A percentile compares a stretch with the other conserved stretches of the same genome.
Conservation (phyloP, 768 basidiomycete species). For the Tubosaeta brunneosetosa region DNA sequence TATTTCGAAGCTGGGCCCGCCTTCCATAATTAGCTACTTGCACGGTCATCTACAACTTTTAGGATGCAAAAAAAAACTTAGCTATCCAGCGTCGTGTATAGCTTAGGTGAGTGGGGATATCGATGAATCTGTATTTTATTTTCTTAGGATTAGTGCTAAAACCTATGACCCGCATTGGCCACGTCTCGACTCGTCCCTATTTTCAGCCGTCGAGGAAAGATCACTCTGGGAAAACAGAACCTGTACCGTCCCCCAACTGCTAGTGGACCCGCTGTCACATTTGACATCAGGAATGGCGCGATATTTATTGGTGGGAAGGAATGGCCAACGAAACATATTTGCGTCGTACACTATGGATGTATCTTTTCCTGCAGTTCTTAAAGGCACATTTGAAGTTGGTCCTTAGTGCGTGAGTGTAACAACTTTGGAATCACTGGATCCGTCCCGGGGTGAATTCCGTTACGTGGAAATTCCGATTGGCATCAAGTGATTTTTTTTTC, state of each 20-base stretch:
- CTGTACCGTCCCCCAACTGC: background rate
- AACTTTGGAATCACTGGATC: background rate
- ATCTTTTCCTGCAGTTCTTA: background rate
- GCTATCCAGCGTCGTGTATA: too few species aligned
- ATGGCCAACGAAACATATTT: background rate
- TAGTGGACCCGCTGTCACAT: background rate
- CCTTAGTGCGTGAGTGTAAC: background rate
- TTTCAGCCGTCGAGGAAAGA: background rate
- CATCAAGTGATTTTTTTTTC: background rate
- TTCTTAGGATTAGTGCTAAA: too few species aligned
- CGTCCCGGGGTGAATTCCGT: background rate
- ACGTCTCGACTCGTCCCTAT: too few species aligned
- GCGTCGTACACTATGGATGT: background rate
- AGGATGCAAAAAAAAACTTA: too few species aligned
- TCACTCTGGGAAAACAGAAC: background rate
- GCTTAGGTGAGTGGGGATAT: too few species aligned
- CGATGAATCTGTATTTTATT: too few species aligned
- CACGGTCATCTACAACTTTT: too few species aligned
- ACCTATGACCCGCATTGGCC: too few species aligned
- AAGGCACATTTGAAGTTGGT: background rate
- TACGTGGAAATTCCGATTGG: background rate
- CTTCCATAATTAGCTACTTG: slow-evolving; percentile 7
- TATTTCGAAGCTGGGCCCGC: slow-evolving; percentile 14
- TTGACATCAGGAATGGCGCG: too few species aligned
- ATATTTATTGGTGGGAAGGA: background rate